Evolutionary conservation across 371 early-diverging fungal genomes (phyloP), one percentile per base, ranked within the genome.

Genomic region (Syncephalastrum racemosum): DNA sequence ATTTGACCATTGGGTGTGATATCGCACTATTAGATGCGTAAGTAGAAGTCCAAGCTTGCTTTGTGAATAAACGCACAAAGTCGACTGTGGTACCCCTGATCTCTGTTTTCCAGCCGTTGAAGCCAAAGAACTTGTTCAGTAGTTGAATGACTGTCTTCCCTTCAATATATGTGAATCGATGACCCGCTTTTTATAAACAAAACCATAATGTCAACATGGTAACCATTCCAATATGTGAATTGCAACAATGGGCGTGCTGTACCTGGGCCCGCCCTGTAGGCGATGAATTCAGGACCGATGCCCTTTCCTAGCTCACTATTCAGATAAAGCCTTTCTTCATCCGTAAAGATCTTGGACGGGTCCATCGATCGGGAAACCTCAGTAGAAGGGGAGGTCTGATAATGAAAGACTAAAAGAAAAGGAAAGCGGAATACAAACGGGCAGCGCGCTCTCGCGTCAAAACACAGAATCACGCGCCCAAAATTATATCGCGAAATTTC

Each of bases 51-150:
- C 10, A 10, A 31, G 8, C 36, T 8, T 8, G 36, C 12, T 10
- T 10, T 31, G 8, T 27, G 8, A 31, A 42, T 22, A 20, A 15
- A 75, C 86, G 46, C 68, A 89, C 86, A 77, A 80, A 97, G 67
- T 99, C 98, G 1, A 92, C 77, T 1, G 82, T 79, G 13, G 88
- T 79, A 25, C 82, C 82, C 51, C 87, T 73, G 57, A 99, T 87
- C 23, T 84, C 75, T 22, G 91, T 85, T 19, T 89, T 85, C 99
- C 99, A 99, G 3, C 99, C 99, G 67, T 98, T 85, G 68, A 95
- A 98, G 0, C 99, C 99, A 83, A 99, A 99, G 16, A 99, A 80
- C 49, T 93, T 89, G 71, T 99, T 99, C 42, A 99, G 99, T 24
- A 99, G 60, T 51, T 87, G 83, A 51, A 98, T 92, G 18, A 87